Conservation (phyloP, 768 basidiomycete genomes). For the Glaciozyma antarctica region DNA sequence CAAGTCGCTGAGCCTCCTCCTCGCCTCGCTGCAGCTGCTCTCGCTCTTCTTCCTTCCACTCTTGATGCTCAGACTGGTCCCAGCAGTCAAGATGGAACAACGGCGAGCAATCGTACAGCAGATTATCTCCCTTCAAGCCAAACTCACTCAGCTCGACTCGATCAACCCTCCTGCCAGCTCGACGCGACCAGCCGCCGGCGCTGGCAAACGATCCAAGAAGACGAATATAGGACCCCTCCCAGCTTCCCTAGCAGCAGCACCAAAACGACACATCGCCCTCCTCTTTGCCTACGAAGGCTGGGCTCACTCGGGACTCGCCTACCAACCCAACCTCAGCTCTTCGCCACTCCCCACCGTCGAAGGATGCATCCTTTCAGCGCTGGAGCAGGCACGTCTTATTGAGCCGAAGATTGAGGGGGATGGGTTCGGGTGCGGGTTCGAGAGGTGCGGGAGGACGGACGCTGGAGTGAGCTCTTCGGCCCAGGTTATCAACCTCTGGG, state of each 20-base stretch:
- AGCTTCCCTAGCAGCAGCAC: slow-evolving; percentile 33
- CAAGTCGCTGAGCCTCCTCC: too few relatives aligned
- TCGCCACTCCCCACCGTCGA: slow-evolving; percentile 81
- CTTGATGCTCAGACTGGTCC: too few relatives aligned
- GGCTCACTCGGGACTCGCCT: slow-evolving; percentile 83
- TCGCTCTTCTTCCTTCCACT: too few relatives aligned
- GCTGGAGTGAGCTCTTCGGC: slow-evolving; percentile 87
- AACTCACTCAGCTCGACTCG: too few relatives aligned
- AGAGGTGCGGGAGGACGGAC: slow-evolving; percentile 88
- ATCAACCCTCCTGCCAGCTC: too few relatives aligned
- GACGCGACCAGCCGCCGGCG: background rate
- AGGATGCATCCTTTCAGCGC: slow-evolving; percentile 66
- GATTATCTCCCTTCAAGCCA: too few relatives aligned
- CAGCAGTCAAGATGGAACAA: too few relatives aligned
- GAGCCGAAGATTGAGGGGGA: slow-evolving; percentile 44
- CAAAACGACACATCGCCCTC: slow-evolving; percentile 81
- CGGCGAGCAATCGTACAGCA: too few relatives aligned
- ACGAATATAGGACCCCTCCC: slow-evolving; percentile 12
- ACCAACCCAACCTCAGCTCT: slow-evolving; percentile 45
- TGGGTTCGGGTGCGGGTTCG: slow-evolving; percentile 74
- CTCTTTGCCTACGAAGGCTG: slow-evolving; percentile 84
- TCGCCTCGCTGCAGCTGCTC: too few relatives aligned
- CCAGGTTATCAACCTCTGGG: slow-evolving; percentile 86
- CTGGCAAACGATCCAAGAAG: background rate
- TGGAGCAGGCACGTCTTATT: slow-evolving; percentile 66